A percentile compares a stretch with the other conserved stretches of the same genome.
Evolutionary conservation across 768 basidiomycete genomes (phyloP).

Genomic region (Termitomyces sp.): DNA sequence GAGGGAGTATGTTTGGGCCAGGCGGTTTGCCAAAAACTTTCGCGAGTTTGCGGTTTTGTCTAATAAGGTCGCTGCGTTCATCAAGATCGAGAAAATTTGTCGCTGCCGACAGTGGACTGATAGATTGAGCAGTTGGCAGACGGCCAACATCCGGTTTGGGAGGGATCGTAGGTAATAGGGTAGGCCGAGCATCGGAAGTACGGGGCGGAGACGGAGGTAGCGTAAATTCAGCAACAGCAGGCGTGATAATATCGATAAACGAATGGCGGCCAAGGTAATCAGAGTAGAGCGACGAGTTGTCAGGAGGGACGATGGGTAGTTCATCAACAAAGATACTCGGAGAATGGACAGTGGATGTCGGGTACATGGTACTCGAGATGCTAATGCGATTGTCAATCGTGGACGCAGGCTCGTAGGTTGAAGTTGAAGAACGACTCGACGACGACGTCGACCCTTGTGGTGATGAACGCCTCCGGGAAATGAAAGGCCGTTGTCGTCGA

Average conservation of each 20-base stretch:
- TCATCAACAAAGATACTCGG: conserved; percentile 21
- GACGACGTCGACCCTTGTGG: conserved; percentile 16
- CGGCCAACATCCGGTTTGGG: conserved; percentile 43
- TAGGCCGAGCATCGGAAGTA: background rate
- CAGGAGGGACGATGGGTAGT: conserved; percentile 18
- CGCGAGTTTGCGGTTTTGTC: conserved; percentile 73
- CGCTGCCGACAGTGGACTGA: conserved; percentile 38
- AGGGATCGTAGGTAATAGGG: background rate
- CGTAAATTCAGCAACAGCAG: conserved; percentile 15
- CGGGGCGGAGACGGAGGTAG: conserved; percentile 16
- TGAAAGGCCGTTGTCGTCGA: conserved; percentile 21
- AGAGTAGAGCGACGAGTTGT: conserved; percentile 6
- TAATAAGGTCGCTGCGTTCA: conserved; percentile 67
- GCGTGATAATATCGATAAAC: conserved; percentile 30
- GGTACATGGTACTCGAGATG: conserved; percentile 37
- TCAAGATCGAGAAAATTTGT: conserved; percentile 59
- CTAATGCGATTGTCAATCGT: conserved; percentile 33
- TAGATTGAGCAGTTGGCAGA: conserved; percentile 15
- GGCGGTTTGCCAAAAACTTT: conserved; percentile 74
- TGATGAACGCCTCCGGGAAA: conserved; percentile 24
- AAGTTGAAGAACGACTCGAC: conserved; percentile 20
- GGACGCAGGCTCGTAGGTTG: conserved; percentile 24
- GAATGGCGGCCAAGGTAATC: conserved; percentile 17
- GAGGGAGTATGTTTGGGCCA: conserved; percentile 32
- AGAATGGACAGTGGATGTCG: too few relatives aligned